phyloP scores from a whole-genome alignment of 345 rosid genomes.

The Bruguiera gymnorhiza region DNA sequence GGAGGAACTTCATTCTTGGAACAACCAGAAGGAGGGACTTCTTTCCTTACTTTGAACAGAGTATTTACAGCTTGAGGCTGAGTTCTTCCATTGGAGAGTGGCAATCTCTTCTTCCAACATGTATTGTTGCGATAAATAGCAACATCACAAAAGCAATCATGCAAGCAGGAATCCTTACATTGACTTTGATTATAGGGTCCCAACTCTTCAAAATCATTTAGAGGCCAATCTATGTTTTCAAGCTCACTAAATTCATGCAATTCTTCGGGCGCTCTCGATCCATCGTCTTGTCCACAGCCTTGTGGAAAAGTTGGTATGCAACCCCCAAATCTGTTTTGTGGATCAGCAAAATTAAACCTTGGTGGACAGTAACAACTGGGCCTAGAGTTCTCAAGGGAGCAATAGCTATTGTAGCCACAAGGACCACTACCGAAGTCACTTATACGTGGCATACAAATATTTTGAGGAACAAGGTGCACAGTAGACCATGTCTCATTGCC shows the following conservation, averaged over 20 bases:
- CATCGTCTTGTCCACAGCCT: constrained; percentile 17
- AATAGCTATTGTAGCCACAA: constrained; percentile 20
- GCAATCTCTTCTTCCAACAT: constrained; percentile 26
- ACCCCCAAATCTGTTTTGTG: constrained; percentile 3
- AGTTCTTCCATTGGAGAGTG: constrained; percentile 17
- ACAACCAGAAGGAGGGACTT: constrained; percentile 4
- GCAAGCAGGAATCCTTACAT: constrained; percentile 16
- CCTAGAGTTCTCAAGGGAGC: background rate
- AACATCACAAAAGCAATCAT: constrained; percentile 14
- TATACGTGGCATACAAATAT: background rate
- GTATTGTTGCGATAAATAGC: background rate
- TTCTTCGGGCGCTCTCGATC: background rate
- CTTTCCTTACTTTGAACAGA: constrained; percentile 20
- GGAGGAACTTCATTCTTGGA: background rate
- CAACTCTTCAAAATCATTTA: constrained; percentile 14
- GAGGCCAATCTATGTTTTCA: constrained; percentile 1
- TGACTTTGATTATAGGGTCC: background rate
- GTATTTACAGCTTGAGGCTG: background rate
- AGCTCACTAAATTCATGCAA: background rate
- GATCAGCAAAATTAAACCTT: constrained; percentile 1
- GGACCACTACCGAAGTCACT: constrained; percentile 1
- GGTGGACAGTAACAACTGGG: constrained; percentile 14
- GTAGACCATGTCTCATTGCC: background rate
- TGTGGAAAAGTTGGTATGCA: constrained; percentile 18
- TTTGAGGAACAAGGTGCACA: constrained; percentile 1